Evolutionary conservation across 805 yeast genomes (phyloP).

Genomic region (Metschnikowia sp.): DNA sequence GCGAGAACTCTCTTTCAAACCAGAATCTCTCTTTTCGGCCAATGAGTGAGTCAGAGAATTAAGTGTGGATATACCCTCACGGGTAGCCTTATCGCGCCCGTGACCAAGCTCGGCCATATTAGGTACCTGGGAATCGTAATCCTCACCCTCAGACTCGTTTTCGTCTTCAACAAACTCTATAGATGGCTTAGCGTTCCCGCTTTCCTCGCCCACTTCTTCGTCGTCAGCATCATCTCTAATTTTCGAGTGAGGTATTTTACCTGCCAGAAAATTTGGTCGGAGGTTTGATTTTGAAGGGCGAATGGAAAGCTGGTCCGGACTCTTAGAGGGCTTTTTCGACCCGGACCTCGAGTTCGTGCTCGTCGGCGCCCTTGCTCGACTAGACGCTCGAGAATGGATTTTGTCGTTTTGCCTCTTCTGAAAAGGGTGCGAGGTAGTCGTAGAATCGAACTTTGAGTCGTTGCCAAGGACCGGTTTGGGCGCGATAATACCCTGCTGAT

Average conservation of each 20-base stretch:
- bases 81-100: background rate
- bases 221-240: slow-evolving; percentile 68
- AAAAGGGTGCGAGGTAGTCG: background rate
- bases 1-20: slow-evolving; percentile 1
- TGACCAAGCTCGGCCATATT: slow-evolving; percentile 3
- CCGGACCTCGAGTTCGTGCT: slow-evolving; percentile 3
- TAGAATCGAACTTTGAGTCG: background rate
- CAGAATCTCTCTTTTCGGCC: slow-evolving; percentile 5
- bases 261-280: slow-evolving; percentile 67
- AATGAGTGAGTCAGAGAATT: slow-evolving; percentile 3
- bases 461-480: background rate
- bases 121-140: slow-evolving; percentile 17
- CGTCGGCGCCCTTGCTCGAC: background rate
- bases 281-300: slow-evolving; percentile 36
- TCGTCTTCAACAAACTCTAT: slow-evolving; percentile 55
- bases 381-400: background rate
- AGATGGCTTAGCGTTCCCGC: slow-evolving; percentile 45
- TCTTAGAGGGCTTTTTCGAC: background rate
- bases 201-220: slow-evolving; percentile 20
- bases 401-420: background rate
- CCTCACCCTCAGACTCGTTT: slow-evolving; percentile 11
- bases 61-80: background rate
- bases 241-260: slow-evolving; percentile 65
- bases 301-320: slow-evolving; percentile 28
- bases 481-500: slow-evolving; percentile 1